These are phyloP conservation scores for Pseudogymnoascus sp. DNA, from an alignment of 2,329 filamentous ascomycete species.

Conservation along the genomic window DNA sequence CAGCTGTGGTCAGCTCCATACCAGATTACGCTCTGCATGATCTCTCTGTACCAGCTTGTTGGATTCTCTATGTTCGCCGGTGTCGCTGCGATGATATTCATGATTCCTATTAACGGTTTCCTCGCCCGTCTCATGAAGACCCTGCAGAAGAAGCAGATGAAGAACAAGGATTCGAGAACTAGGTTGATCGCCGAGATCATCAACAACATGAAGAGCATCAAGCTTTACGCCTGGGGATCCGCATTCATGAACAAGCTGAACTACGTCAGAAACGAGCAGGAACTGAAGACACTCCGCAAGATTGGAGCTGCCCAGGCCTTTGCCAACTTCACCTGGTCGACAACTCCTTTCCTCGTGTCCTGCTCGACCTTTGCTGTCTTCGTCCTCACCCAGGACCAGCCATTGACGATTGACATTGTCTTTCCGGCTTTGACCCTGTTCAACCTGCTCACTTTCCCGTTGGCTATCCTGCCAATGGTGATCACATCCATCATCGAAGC, in stretches of 20 bases:
- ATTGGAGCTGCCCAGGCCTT: conserved; percentile 91
- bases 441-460: conserved; percentile 90
- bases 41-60: conserved; percentile 90
- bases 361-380: conserved; percentile 95
- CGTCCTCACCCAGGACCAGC: conserved; percentile 70
- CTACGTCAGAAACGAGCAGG: conserved; percentile 88
- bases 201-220: conserved; percentile 99
- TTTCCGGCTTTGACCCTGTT: conserved; percentile 91
- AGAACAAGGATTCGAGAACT: conserved; percentile 93
- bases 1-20: conserved; percentile 96
- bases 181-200: conserved; percentile 94
- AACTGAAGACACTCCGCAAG: conserved; percentile 89
- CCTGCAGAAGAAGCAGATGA: conserved; percentile 94
- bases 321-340: conserved; percentile 97
- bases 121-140: conserved; percentile 91
- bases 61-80: conserved; percentile 94
- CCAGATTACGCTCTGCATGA: conserved; percentile 92
- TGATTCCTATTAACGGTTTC: conserved; percentile 92
- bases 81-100: conserved; percentile 88
- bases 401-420: conserved; percentile 87
- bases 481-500: conserved; percentile 95
- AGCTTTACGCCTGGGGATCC: conserved; percentile 93
- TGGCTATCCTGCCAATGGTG: conserved; percentile 93
- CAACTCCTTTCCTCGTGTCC: conserved; percentile 93
- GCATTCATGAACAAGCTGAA: conserved; percentile 98